Base-by-base conservation (phyloP, 1,284 basidiomycete species). In the Apiotrichum veenhuisii region DNA sequence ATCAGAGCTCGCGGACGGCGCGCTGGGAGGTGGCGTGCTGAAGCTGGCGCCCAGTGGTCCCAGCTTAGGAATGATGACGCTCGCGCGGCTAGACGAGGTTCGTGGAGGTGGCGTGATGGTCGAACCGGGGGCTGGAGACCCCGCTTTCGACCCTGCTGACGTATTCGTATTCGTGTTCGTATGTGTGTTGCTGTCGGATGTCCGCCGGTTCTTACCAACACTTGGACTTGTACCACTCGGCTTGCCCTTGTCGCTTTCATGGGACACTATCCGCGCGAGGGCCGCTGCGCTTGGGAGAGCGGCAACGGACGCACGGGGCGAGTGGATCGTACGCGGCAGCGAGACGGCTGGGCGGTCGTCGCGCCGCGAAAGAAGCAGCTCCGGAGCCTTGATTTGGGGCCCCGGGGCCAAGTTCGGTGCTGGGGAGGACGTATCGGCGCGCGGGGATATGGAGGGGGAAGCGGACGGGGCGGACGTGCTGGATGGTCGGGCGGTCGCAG, bases 341-440 rank as follows among this genome's bases (percentile, higher is more conserved):
- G 57, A 47, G 10, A 58, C 23, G 1, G 58, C 34, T 14, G 66
- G 68, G 2, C 50, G 50, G 42, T 63, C 62, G 38, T 51, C 42
- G 7, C 56, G 42, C 15, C 45, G 44, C n/a, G 67, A 66, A 23
- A 64, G 55, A 15, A 38, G 8, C 15, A 38, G 15, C 37, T 38
- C 37, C 8, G 37, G 37, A 17, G 37, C 15, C 34, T n/a, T 8
- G 37, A 18, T 17, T 1, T 18, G 17, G 17, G 2, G 8, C 37
- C 11, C 12, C 34, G 3, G 3, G 34, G 17, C 18, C 37, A 17
- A 8, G 37, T 38, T 38, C 37, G 37, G 17, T 5, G 37, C 18
- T 17, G 8, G 2, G 2, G 18, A 8, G 3, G 17, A n/a, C 15
- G 37, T 17, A n/a, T 5, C 18, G 37, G 37, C 8, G 18, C 15